Conservation (phyloP, 2,329 filamentous ascomycete species). For the Fusarium proliferatum region DNA sequence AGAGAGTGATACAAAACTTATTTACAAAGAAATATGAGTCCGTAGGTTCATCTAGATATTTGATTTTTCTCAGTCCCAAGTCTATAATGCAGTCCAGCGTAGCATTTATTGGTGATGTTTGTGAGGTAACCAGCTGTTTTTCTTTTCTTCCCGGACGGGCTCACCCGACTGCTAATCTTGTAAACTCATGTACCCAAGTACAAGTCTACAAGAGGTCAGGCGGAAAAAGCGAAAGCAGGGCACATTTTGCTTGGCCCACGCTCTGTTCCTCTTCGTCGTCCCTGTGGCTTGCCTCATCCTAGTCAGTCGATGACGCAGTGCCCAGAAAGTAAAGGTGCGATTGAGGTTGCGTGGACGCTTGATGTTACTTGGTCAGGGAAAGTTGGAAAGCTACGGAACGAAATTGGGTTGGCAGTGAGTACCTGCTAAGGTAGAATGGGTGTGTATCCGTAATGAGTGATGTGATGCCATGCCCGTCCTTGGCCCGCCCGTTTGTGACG, state of each 20-base stretch:
- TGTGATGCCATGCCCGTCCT: conserved; percentile 30
- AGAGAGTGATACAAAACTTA: not conserved
- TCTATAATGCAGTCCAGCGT: not conserved
- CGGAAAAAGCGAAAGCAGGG: conserved; percentile 34
- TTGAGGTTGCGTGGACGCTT: conserved; percentile 33
- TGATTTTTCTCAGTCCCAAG: not conserved
- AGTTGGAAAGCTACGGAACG: conserved; percentile 36
- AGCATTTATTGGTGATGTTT: not conserved
- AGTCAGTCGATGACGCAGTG: conserved; percentile 51
- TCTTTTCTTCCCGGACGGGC: not conserved
- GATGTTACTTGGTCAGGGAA: conserved; percentile 30
- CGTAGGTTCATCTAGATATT: too few relatives aligned
- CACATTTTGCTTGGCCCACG: conserved; percentile 34
- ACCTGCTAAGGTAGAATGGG: not conserved
- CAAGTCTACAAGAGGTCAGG: conserved; percentile 20
- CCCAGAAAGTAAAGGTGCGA: conserved; percentile 30
- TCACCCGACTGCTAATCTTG: conserved; percentile 15
- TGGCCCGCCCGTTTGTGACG: conserved; percentile 8
- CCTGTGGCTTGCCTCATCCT: conserved; percentile 35
- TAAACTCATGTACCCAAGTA: not conserved
- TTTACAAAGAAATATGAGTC: not conserved
- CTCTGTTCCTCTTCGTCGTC: conserved; percentile 18
- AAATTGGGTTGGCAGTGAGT: conserved; percentile 25
- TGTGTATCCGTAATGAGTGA: conserved; percentile 11
- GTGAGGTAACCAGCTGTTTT: not conserved